Base-by-base conservation (phyloP, 768 basidiomycete species). In the Boletus pseudo-olivaceus region DNA sequence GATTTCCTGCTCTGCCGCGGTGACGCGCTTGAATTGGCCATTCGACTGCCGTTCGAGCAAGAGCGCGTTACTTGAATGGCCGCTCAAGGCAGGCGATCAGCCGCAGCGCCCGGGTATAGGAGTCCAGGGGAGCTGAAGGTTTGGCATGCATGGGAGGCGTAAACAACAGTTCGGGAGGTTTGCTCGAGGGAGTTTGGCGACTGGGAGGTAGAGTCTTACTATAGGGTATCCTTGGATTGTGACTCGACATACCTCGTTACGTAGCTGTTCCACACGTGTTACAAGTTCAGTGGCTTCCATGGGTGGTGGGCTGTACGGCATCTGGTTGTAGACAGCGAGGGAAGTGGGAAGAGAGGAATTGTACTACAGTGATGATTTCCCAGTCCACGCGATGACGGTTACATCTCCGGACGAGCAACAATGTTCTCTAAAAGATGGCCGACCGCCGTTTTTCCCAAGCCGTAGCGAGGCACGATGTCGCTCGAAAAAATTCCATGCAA, bases 1-100 rank as follows among this genome's bases (percentile, higher is more conserved):
- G 33, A 57, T 57, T 17, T 54, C 53, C 8, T 41, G 26, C 9
- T 55, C 48, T 2, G 44, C 20, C 19, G 54, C 53, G n/a, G n/a
- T n/a, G 17, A 41, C 7, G 23, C 14, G 7, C 40, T 41, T 8
- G 23, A 15, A 9, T 20, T 35, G 20, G 5, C 20, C 12, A 37
- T 47, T 33, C 2, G 41, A 5, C 27, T 54, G 51, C 15, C 32
- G 14, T 32, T 47, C 45, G 0, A 60, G 56, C 20, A 60, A 35
- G 26, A 51, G 33, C 9, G 49, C 46, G 5, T 42, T 32, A 44
- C n/a, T n/a, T n/a, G n/a, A 57, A 59, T 4, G 51, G 29, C 3
- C 20, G 39, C 20, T 26, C 33, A 10, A 59, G 47, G n/a, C 27
- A 32, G 17, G 20, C 44, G 10, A 60, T 30, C 29, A 57, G 20